Evolutionary conservation across 148 eudicot genomes (phyloP), one percentile per base, ranked within the genome.

Genomic region (Fagopyrum esculentum): DNA sequence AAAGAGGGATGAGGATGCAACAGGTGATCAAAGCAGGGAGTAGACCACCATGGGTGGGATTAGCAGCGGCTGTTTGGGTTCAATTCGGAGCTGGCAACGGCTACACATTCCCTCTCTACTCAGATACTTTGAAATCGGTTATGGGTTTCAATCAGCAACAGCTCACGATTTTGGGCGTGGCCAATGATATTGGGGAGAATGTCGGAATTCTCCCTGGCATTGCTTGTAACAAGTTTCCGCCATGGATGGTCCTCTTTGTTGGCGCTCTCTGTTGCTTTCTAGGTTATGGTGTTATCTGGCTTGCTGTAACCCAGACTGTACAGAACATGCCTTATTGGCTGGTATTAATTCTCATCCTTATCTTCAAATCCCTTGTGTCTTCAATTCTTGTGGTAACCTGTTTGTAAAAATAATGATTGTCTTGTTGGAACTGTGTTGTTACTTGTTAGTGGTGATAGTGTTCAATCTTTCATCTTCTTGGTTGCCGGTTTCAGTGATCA

Each of bases 31-130:
- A 94, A 79, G 80, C 79, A 56, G 98, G 98, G 0, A 94, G 86
- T 13, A 81, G 98, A 45, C 98, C 98, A 73, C 98, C 98, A 77
- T 94, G 98, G 98, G 96, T 94, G 10, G 97, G 98, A 40, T 74
- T 94, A 45, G 91, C 88, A 15, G 98, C 98, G 2, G 97, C 98
- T 29, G 92, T 94, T 6, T 94, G 98, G 98, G 90, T 91, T 49
- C 86, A 94, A 81, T 88, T 91, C 64, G 93, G 97, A 9, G 91
- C 96, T 16, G 98, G 98, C 17, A 91, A 76, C 74, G 78, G 85
- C 0, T 94, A 91, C 71, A 88, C 80, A 60, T 94, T 94, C 71
- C 96, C 98, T 9, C 82, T 94, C 0, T 94, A 86, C 66, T 88
- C 98, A 0, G 75, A 80, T 13, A 59, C 98, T 2, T 84, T 94